These are phyloP conservation scores for Xylariales sp. DNA, from an alignment of 2,329 filamentous ascomycete genomes.

Conservation along the genomic window DNA sequence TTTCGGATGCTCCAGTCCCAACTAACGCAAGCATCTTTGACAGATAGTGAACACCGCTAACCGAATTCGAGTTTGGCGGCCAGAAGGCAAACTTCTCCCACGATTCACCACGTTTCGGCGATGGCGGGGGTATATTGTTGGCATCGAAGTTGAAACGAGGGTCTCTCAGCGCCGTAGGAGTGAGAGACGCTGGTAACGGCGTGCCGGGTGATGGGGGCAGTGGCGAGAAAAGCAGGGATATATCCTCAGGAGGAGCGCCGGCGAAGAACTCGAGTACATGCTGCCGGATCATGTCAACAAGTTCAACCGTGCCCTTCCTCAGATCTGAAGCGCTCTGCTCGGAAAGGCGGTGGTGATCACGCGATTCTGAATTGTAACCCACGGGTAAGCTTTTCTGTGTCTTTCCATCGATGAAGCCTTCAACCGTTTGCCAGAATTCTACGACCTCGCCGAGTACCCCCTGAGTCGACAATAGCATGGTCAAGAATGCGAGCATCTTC, in stretches of 20 bases:
- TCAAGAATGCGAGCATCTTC: slow-evolving; percentile 71
- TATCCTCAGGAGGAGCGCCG: slow-evolving; percentile 83
- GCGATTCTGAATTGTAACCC: slow-evolving; percentile 77
- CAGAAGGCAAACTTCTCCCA: slow-evolving; percentile 97
- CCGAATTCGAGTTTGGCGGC: slow-evolving; percentile 86
- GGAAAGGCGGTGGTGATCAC: slow-evolving; percentile 74
- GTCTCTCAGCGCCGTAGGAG: slow-evolving; percentile 57
- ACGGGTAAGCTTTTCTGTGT: slow-evolving; percentile 74
- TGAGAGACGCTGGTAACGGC: slow-evolving; percentile 52
- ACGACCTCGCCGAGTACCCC: slow-evolving; percentile 85
- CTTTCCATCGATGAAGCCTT: slow-evolving; percentile 83
- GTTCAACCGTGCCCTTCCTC: slow-evolving; percentile 71
- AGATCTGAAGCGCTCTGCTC: slow-evolving; percentile 66
- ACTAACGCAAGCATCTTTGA: slow-evolving; percentile 76
- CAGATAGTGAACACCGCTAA: slow-evolving; percentile 89
- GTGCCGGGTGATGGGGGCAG: slow-evolving; percentile 65
- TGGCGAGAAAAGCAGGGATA: slow-evolving; percentile 82
- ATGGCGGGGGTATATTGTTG: slow-evolving; percentile 70
- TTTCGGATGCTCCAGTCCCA: slow-evolving; percentile 81
- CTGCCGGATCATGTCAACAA: slow-evolving; percentile 79
- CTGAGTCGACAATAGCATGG: slow-evolving; percentile 66
- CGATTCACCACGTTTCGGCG: slow-evolving; percentile 71
- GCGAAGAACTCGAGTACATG: slow-evolving; percentile 78
- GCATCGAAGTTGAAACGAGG: slow-evolving; percentile 77
- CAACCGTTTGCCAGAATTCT: slow-evolving; percentile 89